Conservation (phyloP, 208 protist species). For the Acanthamoeba divionensis region DNA sequence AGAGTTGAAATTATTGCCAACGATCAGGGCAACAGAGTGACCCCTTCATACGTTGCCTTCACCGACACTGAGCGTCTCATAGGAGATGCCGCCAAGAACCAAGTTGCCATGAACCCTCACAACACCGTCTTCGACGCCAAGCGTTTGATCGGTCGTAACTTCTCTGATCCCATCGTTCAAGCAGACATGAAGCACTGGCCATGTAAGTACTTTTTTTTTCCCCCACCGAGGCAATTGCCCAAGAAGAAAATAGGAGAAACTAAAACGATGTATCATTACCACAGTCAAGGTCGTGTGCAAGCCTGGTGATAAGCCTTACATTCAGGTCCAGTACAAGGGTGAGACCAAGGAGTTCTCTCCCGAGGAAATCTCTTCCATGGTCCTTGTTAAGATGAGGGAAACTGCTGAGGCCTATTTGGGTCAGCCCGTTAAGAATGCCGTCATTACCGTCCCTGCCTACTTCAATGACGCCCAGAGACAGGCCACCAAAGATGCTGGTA, state of each 20-base stretch:
- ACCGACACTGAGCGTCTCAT: constrained; percentile 88
- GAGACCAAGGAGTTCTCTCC: constrained; percentile 86
- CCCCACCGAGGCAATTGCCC: no score
- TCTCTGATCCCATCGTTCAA: constrained; percentile 70
- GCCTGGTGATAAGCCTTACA: constrained; percentile 79
- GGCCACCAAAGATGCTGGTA: constrained; percentile 91
- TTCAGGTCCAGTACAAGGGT: constrained; percentile 83
- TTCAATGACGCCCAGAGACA: constrained; percentile 95
- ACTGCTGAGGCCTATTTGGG: constrained; percentile 94
- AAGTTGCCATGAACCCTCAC: constrained; percentile 85
- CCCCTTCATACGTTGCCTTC: constrained; percentile 98
- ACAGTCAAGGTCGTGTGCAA: constrained; percentile 86
- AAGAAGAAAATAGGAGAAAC: no score
- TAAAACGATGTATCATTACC: no score
- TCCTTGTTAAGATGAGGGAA: constrained; percentile 93
- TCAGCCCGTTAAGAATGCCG: constrained; percentile 88
- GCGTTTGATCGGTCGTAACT: constrained; percentile 80
- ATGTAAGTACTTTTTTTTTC: no score
- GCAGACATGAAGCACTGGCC: constrained; percentile 88
- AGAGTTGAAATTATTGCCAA: constrained; percentile 88
- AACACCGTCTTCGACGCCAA: constrained; percentile 93
- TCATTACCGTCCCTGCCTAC: constrained; percentile 96
- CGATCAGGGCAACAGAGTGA: constrained; percentile 96
- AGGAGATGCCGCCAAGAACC: constrained; percentile 83
- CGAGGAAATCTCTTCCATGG: constrained; percentile 92